A percentile compares a stretch with the other conserved stretches of the same genome.
phyloP scores from a whole-genome alignment of 83 land plant species.

The Thuja plicata region DNA sequence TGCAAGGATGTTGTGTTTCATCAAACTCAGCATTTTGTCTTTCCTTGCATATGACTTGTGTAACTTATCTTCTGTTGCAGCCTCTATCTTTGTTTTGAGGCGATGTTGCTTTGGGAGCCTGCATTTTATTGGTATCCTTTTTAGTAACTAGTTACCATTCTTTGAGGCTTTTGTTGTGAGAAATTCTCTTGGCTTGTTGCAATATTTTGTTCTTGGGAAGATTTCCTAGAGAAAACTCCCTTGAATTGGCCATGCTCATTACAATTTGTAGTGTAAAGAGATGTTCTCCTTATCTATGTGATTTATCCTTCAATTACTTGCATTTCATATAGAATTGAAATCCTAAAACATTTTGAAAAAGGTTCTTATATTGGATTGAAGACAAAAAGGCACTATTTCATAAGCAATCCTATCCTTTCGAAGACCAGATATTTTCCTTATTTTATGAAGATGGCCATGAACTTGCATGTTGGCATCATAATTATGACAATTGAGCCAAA shows the following conservation, averaged over 20 bases:
- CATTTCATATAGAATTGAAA: neutral
- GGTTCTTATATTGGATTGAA: neutral
- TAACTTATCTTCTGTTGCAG: no score
- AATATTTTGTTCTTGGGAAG: neutral
- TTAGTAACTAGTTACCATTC: no score
- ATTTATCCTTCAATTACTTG: neutral
- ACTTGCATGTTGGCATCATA: neutral
- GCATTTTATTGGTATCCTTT: no score
- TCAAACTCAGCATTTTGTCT: no score
- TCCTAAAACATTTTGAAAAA: no score
- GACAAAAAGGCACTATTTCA: neutral
- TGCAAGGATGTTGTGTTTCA: no score
- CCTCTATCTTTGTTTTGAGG: no score
- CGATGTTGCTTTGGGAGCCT: no score
- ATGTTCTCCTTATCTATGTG: neutral
- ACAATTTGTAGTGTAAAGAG: neutral
- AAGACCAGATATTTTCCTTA: neutral
- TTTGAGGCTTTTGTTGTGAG: no score
- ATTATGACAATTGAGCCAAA: neutral
- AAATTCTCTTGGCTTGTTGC: no score
- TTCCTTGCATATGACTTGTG: no score
- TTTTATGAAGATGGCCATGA: neutral
- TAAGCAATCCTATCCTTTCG: neutral
- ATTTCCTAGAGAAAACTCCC: neutral
- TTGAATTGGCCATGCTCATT: neutral